Base-by-base conservation (phyloP, 2,329 filamentous ascomycete genomes). In the Exophiala sp. region DNA sequence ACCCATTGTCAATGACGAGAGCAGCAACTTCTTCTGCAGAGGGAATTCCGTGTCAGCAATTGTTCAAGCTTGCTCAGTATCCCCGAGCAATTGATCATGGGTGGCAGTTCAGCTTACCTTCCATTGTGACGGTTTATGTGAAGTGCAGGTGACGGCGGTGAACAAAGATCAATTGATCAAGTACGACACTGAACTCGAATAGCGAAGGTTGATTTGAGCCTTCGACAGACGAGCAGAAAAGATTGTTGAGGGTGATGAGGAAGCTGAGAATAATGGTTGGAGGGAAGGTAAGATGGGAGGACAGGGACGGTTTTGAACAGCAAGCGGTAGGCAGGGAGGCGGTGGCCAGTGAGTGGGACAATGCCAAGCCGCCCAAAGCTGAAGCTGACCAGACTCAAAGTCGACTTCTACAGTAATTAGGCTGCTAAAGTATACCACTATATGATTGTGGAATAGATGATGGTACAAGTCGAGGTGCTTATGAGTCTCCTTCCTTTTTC, bases 1-100 rank as follows among this genome's bases (percentile, higher is more conserved):
- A 99, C 94, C 94, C 94, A 97, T 99, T 99, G 91, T 99, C 94
- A 82, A 99, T 97, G 80, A 99, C 94, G 89, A 99, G 91, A 79
- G 94, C 94, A 79, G 94, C 94, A 80, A 99, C 94, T 90, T 99
- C 94, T 86, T 99, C 94, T 97, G 52, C 55, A 52, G 32, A 39
- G 61, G 60, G 62, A 67, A 61, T 72, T 65, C 50, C 65, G 81
- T 65, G 82, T 75, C 66, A 75, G 73, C 68, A 62, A 64, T 48
- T 52, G 39, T 21, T 54, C 47, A 38, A 18, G 50, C 29, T 10
- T 48, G 42, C 42, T 33, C 12, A 45, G 9, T 34, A 14, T 33
- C 21, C 6, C 46, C 10, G 48, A 12, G 42, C 52, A 33, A 50
- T 47, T 47, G 60, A 60, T 65, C 62, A 66, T 65, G 66, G 63